These are phyloP conservation scores for Ensete ventricosum DNA, from an alignment of 176 grass and related monocot species.

Conservation along the genomic window DNA sequence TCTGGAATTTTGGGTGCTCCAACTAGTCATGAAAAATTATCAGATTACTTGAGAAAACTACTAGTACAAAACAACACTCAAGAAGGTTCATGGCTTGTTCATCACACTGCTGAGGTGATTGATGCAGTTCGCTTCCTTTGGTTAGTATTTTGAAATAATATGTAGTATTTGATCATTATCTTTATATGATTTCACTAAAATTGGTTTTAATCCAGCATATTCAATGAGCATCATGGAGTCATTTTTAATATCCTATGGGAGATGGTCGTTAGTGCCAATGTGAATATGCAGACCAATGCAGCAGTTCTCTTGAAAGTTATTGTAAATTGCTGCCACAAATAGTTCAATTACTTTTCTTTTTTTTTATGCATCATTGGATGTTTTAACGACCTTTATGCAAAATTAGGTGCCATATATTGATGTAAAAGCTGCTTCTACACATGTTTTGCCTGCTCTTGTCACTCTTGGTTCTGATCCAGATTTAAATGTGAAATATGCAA, in stretches of 20 bases:
- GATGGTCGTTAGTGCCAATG: conserved; percentile 87
- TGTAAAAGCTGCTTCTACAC: conserved; percentile 70
- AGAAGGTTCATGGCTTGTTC: conserved; percentile 67
- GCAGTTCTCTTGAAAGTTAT: conserved; percentile 79
- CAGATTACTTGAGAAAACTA: conserved; percentile 84
- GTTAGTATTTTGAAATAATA: conserved; percentile 31
- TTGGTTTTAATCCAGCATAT: conserved; percentile 53
- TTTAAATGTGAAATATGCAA: conserved; percentile 92
- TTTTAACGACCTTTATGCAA: conserved; percentile 22
- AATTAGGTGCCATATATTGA: conserved; percentile 71
- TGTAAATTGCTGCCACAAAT: conserved; percentile 38
- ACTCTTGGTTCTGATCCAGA: conserved; percentile 84
- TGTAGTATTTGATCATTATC: not conserved
- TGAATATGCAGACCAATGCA: conserved; percentile 68
- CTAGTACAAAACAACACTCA: conserved; percentile 48
- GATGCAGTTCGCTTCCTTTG: conserved; percentile 81
- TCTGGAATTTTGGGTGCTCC: conserved; percentile 88
- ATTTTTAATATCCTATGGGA: conserved; percentile 93
- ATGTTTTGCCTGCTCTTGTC: conserved; percentile 89
- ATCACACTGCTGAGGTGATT: conserved; percentile 66
- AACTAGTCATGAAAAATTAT: conserved; percentile 42
- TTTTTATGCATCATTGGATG: conserved; percentile 13
- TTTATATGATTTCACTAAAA: conserved; percentile 1
- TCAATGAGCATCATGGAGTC: conserved; percentile 69
- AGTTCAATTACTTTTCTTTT: conserved; percentile 18